phyloP scores from a whole-genome alignment of 331 rosid genomes.

The Malus hybrid region DNA sequence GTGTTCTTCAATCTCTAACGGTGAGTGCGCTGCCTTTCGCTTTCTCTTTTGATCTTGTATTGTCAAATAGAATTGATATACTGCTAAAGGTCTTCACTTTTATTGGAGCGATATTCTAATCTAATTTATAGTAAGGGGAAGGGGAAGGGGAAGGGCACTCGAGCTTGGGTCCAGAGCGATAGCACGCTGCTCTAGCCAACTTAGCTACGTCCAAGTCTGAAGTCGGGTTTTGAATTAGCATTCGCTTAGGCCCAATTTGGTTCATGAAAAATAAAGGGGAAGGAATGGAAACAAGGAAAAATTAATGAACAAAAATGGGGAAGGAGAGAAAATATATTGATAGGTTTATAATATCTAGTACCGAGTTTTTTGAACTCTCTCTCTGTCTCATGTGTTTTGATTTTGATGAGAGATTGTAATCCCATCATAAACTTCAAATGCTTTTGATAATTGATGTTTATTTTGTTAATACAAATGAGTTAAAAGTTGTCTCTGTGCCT shows the following conservation, averaged over 20 bases:
- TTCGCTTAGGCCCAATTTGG: background rate
- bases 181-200: too few relatives aligned
- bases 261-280: background rate
- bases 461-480: background rate
- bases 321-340: background rate
- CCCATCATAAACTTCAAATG: background rate
- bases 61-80: background rate
- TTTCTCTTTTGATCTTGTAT: background rate
- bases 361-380: too few relatives aligned
- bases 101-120: background rate
- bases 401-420: background rate
- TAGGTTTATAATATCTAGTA: background rate
- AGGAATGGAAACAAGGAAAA: background rate
- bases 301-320: background rate
- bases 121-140: too few relatives aligned
- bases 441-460: background rate
- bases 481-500: background rate
- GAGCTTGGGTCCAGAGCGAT: too few relatives aligned
- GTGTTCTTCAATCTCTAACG: constrained; percentile 53
- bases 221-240: too few relatives aligned
- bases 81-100: background rate
- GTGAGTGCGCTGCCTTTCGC: constrained; percentile 19
- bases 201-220: too few relatives aligned
- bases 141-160: too few relatives aligned
- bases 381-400: background rate